Evolutionary conservation across 345 rosid species (phyloP).

Genomic region (Firmiana major): DNA sequence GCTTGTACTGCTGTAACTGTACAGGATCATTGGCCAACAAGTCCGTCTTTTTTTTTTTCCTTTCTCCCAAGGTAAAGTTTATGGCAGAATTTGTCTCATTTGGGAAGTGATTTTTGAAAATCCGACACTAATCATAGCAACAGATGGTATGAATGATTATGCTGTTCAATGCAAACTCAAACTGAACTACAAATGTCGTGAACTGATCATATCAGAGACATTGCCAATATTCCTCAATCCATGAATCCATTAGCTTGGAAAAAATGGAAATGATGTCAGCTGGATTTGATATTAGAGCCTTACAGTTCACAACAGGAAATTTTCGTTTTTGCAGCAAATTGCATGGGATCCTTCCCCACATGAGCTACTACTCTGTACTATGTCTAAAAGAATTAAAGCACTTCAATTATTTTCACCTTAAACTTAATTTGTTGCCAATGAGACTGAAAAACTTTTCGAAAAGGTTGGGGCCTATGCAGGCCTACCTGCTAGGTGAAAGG

Average conservation of each 20-base stretch:
- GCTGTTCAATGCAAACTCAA: background rate
- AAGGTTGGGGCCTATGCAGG: background rate
- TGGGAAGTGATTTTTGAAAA: background rate
- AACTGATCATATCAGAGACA: background rate
- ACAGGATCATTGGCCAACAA: background rate
- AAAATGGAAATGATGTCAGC: background rate
- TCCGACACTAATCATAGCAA: background rate
- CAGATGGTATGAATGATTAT: background rate
- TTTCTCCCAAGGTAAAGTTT: background rate
- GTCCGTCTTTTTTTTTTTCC: background rate
- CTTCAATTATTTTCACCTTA: slow-evolving; percentile 11
- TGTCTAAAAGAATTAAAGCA: slow-evolving; percentile 3
- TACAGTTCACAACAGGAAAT: background rate
- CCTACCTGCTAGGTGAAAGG: too few relatives aligned
- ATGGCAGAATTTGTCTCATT: slow-evolving; percentile 2
- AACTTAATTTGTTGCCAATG: background rate
- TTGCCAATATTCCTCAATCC: background rate
- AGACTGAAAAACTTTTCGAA: background rate
- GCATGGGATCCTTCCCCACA: background rate
- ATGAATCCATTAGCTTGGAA: background rate
- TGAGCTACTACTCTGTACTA: background rate
- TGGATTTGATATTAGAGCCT: background rate
- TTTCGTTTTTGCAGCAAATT: background rate
- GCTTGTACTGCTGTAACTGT: background rate
- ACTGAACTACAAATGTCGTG: background rate